Percentiles rank a stretch among this genome's conserved stretches.
These are phyloP conservation scores for Barbarea vulgaris DNA, from an alignment of 345 rosid genomes.

Conservation along the genomic window DNA sequence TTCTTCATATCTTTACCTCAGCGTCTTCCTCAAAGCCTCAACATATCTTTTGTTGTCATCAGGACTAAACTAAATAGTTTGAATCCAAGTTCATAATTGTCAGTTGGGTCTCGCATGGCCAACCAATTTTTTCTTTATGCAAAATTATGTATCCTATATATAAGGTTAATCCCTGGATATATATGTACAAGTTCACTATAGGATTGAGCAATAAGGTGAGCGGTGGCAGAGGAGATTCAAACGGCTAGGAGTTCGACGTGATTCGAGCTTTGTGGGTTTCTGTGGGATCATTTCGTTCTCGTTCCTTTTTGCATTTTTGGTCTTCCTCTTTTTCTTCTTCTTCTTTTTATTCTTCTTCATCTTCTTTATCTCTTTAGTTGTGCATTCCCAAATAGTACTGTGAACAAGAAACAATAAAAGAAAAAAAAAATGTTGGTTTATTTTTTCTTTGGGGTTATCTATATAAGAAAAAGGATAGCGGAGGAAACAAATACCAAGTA, in stretches of 20 bases:
- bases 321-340: background rate
- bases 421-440: background rate
- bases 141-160: background rate
- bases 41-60: background rate
- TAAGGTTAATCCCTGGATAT: background rate
- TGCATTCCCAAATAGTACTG: background rate
- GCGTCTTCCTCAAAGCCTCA: background rate
- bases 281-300: background rate
- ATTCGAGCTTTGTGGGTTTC: background rate
- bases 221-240: conserved; percentile 1
- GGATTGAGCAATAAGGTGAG: conserved; percentile 3
- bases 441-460: background rate
- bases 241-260: conserved; percentile 1
- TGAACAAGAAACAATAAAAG: background rate
- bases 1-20: too few species aligned
- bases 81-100: background rate
- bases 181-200: conserved; percentile 2
- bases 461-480: too few species aligned
- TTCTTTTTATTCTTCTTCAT: background rate
- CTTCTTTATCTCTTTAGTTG: background rate
- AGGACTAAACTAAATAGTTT: background rate
- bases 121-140: background rate
- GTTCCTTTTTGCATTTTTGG: background rate
- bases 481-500: too few species aligned
- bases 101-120: background rate